Conservation (phyloP, 257 asterid genomes). For the Gynochthodes officinalis region DNA sequence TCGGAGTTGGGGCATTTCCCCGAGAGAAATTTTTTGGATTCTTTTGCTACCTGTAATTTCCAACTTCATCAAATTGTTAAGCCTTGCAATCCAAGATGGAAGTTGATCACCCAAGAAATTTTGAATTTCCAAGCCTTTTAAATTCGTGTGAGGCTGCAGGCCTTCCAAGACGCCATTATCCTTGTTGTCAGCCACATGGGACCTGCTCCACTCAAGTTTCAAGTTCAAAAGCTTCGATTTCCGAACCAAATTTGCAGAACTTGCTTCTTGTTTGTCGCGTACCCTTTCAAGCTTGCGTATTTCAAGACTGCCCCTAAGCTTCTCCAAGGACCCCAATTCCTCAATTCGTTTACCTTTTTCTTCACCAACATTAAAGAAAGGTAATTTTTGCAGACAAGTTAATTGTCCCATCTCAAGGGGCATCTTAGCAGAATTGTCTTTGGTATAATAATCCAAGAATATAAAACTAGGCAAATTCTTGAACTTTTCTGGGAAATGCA, state of each 20-base stretch:
- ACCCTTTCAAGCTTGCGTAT: constrained; percentile 18
- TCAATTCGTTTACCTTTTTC: constrained; percentile 21
- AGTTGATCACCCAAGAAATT: constrained; percentile 17
- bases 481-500: background rate
- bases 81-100: constrained; percentile 21
- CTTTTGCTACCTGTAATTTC: background rate
- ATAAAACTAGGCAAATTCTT: background rate
- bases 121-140: constrained; percentile 9
- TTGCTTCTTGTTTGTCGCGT: constrained; percentile 18
- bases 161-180: constrained; percentile 28
- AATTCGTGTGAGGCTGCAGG: constrained; percentile 29
- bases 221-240: constrained; percentile 9
- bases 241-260: constrained; percentile 4
- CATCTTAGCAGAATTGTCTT: background rate
- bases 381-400: constrained; percentile 12
- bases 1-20: constrained; percentile 17
- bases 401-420: constrained; percentile 27
- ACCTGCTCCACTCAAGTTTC: background rate
- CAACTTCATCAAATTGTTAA: background rate
- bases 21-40: background rate
- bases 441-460: background rate
- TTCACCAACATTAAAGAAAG: background rate
- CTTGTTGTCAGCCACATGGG: background rate
- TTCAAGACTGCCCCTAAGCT: constrained; percentile 16
- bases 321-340: constrained; percentile 25